These are phyloP conservation scores for Candida tallmaniae DNA, from an alignment of 805 yeast genomes.

Conservation along the genomic window DNA sequence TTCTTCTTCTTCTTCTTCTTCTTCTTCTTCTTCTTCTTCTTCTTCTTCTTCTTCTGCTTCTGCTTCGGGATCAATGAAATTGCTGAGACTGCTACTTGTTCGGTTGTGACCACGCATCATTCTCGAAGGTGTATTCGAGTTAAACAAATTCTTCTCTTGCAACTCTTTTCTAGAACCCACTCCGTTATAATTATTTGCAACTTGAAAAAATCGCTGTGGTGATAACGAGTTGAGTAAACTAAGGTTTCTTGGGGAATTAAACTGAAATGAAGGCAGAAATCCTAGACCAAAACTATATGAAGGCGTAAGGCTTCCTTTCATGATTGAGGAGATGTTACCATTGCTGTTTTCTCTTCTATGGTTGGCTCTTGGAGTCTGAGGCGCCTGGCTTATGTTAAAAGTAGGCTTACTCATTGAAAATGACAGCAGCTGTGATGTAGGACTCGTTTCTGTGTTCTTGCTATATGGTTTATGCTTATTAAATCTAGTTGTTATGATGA, in stretches of 20 bases:
- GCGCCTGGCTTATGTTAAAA: slow-evolving; percentile 2
- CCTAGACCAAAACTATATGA: slow-evolving; percentile 30
- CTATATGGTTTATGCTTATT: too few species aligned
- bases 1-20: too few species aligned
- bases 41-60: too few species aligned
- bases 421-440: too few species aligned
- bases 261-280: slow-evolving; percentile 41
- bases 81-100: too few species aligned
- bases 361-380: slow-evolving; percentile 15
- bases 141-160: slow-evolving; percentile 9
- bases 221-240: slow-evolving; percentile 22
- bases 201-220: slow-evolving; percentile 30
- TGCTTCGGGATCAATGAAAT: too few species aligned
- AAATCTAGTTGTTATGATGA: too few species aligned
- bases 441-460: too few species aligned
- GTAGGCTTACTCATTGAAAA: slow-evolving; percentile 6
- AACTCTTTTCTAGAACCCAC: slow-evolving; percentile 5
- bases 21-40: not conserved
- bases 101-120: too few species aligned
- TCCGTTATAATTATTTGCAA: slow-evolving; percentile 16
- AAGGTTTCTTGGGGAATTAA: slow-evolving; percentile 30
- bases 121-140: slow-evolving; percentile 9
- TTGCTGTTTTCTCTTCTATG: slow-evolving; percentile 1
- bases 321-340: not conserved
- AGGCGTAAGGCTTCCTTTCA: slow-evolving; percentile 18